A percentile compares a stretch with the other conserved stretches of the same genome.
phyloP scores from a whole-genome alignment of 2,329 filamentous ascomycete genomes.

The Ophiostoma triangulosporum region DNA sequence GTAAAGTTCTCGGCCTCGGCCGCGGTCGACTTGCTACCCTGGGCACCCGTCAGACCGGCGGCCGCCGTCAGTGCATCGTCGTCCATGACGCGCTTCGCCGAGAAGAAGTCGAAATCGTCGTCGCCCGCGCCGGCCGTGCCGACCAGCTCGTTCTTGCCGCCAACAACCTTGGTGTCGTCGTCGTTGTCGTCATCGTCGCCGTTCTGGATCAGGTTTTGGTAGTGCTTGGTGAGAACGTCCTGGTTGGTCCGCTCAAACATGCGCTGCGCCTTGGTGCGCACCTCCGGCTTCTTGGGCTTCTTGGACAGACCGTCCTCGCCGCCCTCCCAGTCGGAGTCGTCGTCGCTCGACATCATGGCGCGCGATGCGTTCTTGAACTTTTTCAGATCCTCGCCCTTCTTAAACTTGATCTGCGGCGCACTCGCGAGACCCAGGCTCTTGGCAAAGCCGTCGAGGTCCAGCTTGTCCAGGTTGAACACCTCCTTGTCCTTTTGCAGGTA shows the following conservation, averaged over 20 bases:
- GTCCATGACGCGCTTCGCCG: constrained; percentile 75
- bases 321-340: constrained; percentile 34
- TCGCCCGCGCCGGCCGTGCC: neutral
- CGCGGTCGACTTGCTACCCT: constrained; percentile 10
- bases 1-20: constrained; percentile 25
- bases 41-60: constrained; percentile 24
- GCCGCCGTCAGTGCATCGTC: constrained; percentile 49
- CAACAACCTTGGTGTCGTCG: neutral
- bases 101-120: constrained; percentile 56
- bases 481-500: constrained; percentile 86
- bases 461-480: constrained; percentile 69
- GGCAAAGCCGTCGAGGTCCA: constrained; percentile 78
- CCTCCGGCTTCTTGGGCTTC: constrained; percentile 50
- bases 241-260: constrained; percentile 98
- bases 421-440: constrained; percentile 78
- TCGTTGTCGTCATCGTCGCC: constrained; percentile 46
- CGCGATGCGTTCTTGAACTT: constrained; percentile 75
- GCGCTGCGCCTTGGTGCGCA: constrained; percentile 88
- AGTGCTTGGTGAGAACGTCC: constrained; percentile 88
- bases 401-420: constrained; percentile 82
- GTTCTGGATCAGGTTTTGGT: constrained; percentile 62
- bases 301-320: constrained; percentile 25
- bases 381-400: constrained; percentile 81
- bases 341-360: constrained; percentile 48
- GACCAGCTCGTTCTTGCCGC: constrained; percentile 3